Percentiles rank a stretch among this genome's conserved stretches.
Conservation (phyloP, 2,329 filamentous ascomycete genomes). For the Cryphonectria carpinicola region DNA sequence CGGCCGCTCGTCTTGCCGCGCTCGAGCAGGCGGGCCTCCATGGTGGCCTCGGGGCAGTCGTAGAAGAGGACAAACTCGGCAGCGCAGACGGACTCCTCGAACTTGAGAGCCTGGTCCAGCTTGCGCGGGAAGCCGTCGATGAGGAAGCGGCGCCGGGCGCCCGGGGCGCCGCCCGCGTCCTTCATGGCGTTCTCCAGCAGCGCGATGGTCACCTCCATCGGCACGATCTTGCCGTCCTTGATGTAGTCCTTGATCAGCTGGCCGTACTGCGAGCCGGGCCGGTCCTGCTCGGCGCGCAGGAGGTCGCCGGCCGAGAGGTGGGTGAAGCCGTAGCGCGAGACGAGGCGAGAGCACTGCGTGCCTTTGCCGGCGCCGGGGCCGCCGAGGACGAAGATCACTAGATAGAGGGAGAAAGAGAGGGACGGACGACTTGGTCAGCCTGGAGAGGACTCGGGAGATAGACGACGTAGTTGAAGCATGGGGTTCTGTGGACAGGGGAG, state of each 20-base stretch:
- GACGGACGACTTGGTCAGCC: background rate
- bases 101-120: slow-evolving; percentile 94
- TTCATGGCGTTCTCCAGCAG: slow-evolving; percentile 93
- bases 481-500: slow-evolving; percentile 59
- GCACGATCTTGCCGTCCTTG: slow-evolving; percentile 91
- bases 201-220: slow-evolving; percentile 97
- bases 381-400: slow-evolving; percentile 30
- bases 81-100: slow-evolving; percentile 86
- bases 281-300: slow-evolving; percentile 89
- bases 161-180: slow-evolving; percentile 53
- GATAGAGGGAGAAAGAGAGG: background rate
- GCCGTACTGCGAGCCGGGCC: slow-evolving; percentile 84
- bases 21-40: slow-evolving; percentile 83
- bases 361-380: slow-evolving; percentile 93
- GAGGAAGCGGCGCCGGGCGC: slow-evolving; percentile 71
- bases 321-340: slow-evolving; percentile 85
- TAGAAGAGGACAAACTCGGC: slow-evolving; percentile 90
- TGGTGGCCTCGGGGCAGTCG: slow-evolving; percentile 87
- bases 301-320: slow-evolving; percentile 94
- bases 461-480: background rate
- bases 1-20: slow-evolving; percentile 91
- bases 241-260: slow-evolving; percentile 93
- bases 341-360: slow-evolving; percentile 90
- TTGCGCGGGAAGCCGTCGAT: slow-evolving; percentile 90
- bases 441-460: background rate